Evolutionary conservation across 129 eudicot species (phyloP).

Genomic region (Pittosporum tobira): DNA sequence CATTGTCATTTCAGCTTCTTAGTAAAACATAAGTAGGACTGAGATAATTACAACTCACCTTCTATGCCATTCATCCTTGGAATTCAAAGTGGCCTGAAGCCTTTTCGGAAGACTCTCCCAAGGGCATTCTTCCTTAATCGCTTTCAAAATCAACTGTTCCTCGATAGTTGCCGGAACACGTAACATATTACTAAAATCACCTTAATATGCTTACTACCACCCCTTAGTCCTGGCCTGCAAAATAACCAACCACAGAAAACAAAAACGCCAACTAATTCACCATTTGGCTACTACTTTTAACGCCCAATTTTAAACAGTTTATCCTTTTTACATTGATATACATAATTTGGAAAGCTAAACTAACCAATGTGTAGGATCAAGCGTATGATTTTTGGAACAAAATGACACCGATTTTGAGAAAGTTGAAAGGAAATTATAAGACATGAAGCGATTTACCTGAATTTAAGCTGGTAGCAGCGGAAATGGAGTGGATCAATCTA

Average conservation of each 20-base stretch:
- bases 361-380: too few species aligned
- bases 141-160: slow-evolving; percentile 82
- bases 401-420: not conserved
- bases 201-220: too few species aligned
- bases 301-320: not conserved
- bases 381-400: not conserved
- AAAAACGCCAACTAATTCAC: not conserved
- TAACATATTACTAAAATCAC: slow-evolving; percentile 53
- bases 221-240: too few species aligned
- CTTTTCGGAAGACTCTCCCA: slow-evolving; percentile 96
- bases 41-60: slow-evolving; percentile 30
- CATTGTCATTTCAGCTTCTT: not conserved
- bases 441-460: slow-evolving; percentile 4
- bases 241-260: not conserved
- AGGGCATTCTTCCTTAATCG: slow-evolving; percentile 77
- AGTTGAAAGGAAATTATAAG: not conserved
- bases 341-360: too few species aligned
- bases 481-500: slow-evolving; percentile 21
- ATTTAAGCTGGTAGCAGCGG: slow-evolving; percentile 12
- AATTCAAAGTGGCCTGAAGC: slow-evolving; percentile 64
- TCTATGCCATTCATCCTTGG: slow-evolving; percentile 97
- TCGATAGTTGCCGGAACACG: slow-evolving; percentile 67
- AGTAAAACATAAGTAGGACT: not conserved
- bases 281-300: not conserved
- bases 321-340: not conserved